Conservation (phyloP, 2,329 filamentous ascomycete species). For the Tolypocladium ovalisporum region DNA sequence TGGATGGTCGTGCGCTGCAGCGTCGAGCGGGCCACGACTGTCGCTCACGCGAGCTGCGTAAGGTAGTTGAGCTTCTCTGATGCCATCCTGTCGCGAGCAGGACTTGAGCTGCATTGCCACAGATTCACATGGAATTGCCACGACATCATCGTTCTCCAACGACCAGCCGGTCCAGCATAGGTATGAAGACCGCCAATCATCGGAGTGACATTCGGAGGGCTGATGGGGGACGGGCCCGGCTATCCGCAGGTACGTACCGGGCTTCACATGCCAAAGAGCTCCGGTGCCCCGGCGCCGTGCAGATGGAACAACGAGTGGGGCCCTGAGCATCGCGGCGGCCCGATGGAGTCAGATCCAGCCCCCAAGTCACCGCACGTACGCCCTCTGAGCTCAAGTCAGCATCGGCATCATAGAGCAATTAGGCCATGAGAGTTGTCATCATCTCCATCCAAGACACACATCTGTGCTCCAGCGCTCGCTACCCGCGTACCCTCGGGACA, state of each 20-base stretch:
- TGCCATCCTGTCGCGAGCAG: not conserved
- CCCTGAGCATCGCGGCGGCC: constrained; percentile 2
- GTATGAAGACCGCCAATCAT: not conserved
- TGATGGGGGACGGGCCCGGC: not conserved
- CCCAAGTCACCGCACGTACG: no score
- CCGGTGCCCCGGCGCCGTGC: constrained; percentile 15
- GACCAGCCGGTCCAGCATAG: not conserved
- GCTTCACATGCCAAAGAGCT: constrained; percentile 19
- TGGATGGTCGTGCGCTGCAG: not conserved
- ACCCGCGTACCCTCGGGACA: not conserved
- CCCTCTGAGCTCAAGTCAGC: not conserved
- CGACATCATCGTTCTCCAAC: not conserved
- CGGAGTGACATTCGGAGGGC: not conserved
- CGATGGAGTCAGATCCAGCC: not conserved
- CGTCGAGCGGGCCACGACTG: not conserved
- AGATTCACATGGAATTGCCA: no score
- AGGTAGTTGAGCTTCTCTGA: no score
- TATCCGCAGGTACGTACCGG: not conserved
- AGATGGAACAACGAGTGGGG: constrained; percentile 10
- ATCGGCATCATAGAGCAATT: not conserved
- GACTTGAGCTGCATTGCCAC: not conserved
- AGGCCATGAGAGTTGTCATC: no score
- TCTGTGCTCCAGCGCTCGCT: not conserved
- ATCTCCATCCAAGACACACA: no score
- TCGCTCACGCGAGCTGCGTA: not conserved